Conservation (phyloP, 495 filamentous ascomycete species). For the Penicillium mononematosum region DNA sequence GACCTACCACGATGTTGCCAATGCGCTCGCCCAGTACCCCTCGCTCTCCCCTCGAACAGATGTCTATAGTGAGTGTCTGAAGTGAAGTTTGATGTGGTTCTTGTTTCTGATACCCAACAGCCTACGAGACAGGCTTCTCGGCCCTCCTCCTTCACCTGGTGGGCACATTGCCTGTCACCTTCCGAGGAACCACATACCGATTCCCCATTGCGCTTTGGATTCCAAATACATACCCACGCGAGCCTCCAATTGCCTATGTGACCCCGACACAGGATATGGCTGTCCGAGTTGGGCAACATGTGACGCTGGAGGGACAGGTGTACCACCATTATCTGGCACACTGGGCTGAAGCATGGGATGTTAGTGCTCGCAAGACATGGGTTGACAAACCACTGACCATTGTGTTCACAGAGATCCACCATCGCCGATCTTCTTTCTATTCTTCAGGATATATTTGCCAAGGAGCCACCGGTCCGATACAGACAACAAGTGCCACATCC, state of each 20-base stretch:
- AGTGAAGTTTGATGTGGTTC: background rate
- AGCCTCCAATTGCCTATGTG: slow-evolving; percentile 83
- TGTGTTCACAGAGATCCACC: slow-evolving; percentile 65
- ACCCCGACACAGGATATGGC: slow-evolving; percentile 86
- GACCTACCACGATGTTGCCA: slow-evolving; percentile 87
- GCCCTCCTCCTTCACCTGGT: slow-evolving; percentile 83
- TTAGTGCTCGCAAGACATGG: slow-evolving; percentile 47
- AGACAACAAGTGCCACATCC: slow-evolving; percentile 51
- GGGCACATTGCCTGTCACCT: slow-evolving; percentile 83
- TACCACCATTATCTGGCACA: slow-evolving; percentile 94
- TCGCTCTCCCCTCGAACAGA: slow-evolving; percentile 88
- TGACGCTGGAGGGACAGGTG: slow-evolving; percentile 88
- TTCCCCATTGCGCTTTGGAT: slow-evolving; percentile 95
- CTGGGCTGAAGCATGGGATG: slow-evolving; percentile 89
- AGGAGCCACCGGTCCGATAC: slow-evolving; percentile 87
- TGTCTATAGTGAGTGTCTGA: slow-evolving; percentile 75
- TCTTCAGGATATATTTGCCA: slow-evolving; percentile 83
- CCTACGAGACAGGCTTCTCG: slow-evolving; percentile 83
- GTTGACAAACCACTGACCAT: slow-evolving; percentile 9
- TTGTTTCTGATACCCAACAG: slow-evolving; percentile 39
- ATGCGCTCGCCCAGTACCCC: slow-evolving; percentile 76
- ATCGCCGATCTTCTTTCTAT: slow-evolving; percentile 78
- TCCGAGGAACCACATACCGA: slow-evolving; percentile 85
- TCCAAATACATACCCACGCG: slow-evolving; percentile 86
- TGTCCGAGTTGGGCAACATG: slow-evolving; percentile 87